Base-by-base conservation (phyloP, 1,284 basidiomycete genomes). In the Malassezia obtusa region DNA sequence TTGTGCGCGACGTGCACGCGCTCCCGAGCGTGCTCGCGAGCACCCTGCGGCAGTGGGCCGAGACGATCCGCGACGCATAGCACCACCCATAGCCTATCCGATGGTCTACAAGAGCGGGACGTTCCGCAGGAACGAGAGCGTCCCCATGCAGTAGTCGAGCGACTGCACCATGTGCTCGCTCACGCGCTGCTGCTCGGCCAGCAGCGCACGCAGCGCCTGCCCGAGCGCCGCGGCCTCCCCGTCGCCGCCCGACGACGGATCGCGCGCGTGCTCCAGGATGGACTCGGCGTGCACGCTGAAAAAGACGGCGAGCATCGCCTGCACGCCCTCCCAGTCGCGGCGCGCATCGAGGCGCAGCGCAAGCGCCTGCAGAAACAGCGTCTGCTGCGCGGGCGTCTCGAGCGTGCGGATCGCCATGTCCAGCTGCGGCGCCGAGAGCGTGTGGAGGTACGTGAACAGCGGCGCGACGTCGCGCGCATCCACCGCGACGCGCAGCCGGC, bases 281-380 rank as follows among this genome's bases (percentile, higher is more conserved):
- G 6, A 82, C 84, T 96, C 90, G 0, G 84, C 84, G 69, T 98
- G 91, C 50, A 89, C 80, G 17, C 81, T 81, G 22, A 96, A 76
- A 74, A 94, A 87, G 1, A 92, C 85, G 57, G 81, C 83, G 62
- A 91, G 80, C 71, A 92, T 79, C 0, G 90, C 83, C 75, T 98
- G 90, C 2, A 95, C 86, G 9, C 89, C 90, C 75, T 99, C 92
- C 68, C 92, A 98, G 75, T 99, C 92, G 45, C 82, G 81, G 64
- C 85, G 86, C 15, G 85, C 85, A 37, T 76, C 75, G 22, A 98
- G 78, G 2, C 92, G 83, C 49, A 78, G 80, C 3, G 80, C 80
- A 17, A 98, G 79, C 0, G 88, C 86, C 50, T 79, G 77, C 33
- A 94, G 75, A 77, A 96, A 94, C 5, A 79, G 75, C 1, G 76